Evolutionary conservation across 306 rosid species (phyloP).

Genomic region (barrel medic (Medicago truncatula)): MtrunA17r5.0-ANR NC_053046.1:9234501-9235000

Average conservation of each 20-base stretch:
- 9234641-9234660: not conserved
- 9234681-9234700: not conserved
- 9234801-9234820: not conserved
- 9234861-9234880: not conserved
- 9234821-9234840: not conserved
- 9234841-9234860: not conserved
- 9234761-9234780: constrained; percentile 34
- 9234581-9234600: constrained; percentile 56
- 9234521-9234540: constrained; percentile 86
- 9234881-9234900: constrained; percentile 29
- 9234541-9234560: constrained; percentile 94
- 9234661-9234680: not conserved
- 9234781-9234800: constrained; percentile 19
- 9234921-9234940: constrained; percentile 39
- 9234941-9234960: constrained; percentile 49
- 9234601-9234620: constrained; percentile 52
- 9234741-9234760: constrained; percentile 24
- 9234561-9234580: constrained; percentile 59
- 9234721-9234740: not conserved
- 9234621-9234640: constrained; percentile 1
- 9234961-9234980: constrained; percentile 44
- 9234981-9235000: not conserved
- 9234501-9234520: constrained; percentile 88
- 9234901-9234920: constrained; percentile 28
- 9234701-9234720: constrained; percentile 44